Percentiles rank a stretch among this genome's conserved stretches.
phyloP scores from a whole-genome alignment of 805 yeast species.

The Jamesozyma hellenica region DNA sequence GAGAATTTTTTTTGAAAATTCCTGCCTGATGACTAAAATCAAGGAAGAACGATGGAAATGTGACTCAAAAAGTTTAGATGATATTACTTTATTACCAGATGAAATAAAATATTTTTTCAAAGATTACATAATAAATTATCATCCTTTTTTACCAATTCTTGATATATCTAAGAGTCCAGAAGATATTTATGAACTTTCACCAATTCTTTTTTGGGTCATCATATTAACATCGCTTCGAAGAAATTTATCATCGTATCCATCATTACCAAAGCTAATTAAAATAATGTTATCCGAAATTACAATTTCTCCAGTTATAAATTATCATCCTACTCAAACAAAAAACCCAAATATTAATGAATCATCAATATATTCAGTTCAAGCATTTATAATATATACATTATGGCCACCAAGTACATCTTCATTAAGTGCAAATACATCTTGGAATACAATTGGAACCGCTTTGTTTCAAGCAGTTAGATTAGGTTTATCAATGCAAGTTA shows the following conservation, averaged over 20 bases:
- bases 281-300: conserved; percentile 76
- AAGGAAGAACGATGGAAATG: no score
- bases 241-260: background rate
- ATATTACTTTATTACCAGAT: conserved; percentile 44
- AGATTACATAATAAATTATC: conserved; percentile 68
- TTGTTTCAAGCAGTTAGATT: conserved; percentile 83
- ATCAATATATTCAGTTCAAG: conserved; percentile 89
- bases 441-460: conserved; percentile 91
- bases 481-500: conserved; percentile 51
- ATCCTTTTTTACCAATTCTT: conserved; percentile 78
- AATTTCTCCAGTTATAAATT: conserved; percentile 81
- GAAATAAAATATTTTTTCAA: conserved; percentile 52
- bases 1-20: no score
- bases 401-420: conserved; percentile 97
- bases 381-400: conserved; percentile 72
- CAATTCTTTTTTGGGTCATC: conserved; percentile 88
- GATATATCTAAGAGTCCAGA: conserved; percentile 78
- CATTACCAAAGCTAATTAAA: conserved; percentile 59
- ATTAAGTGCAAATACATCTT: conserved; percentile 84
- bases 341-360: conserved; percentile 79
- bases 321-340: conserved; percentile 48
- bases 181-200: conserved; percentile 65
- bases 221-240: conserved; percentile 76
- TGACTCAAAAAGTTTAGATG: conserved; percentile 59
- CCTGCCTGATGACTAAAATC: no score